phyloP scores from a whole-genome alignment of 352 stramenopile species.

The Pythium angustatum region DNA sequence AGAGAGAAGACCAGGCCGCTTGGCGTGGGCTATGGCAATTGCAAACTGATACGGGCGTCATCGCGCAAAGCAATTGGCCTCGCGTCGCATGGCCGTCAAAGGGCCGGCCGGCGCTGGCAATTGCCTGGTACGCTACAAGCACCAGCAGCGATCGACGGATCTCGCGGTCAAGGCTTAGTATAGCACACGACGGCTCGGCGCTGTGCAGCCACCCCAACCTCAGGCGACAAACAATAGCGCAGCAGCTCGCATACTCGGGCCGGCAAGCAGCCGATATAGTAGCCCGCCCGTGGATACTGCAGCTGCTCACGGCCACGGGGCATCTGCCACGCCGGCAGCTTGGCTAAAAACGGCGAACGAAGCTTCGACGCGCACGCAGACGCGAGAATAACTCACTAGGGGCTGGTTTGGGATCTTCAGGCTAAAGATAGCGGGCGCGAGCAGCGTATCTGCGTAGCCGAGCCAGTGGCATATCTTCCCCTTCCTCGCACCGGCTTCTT shows the following conservation, averaged over 20 bases:
- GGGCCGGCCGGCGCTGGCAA: neutral
- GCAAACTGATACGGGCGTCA: constrained; percentile 48
- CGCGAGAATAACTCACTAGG: constrained; percentile 9
- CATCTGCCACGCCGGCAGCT: neutral
- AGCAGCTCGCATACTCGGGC: too few relatives aligned
- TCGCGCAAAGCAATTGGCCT: neutral
- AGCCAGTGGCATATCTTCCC: neutral
- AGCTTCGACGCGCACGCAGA: constrained; percentile 13
- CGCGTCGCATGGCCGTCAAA: constrained; percentile 33
- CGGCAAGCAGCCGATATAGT: too few relatives aligned
- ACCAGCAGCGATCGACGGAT: neutral
- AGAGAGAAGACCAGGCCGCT: constrained; percentile 5
- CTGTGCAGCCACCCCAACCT: neutral
- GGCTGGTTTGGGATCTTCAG: constrained; percentile 7
- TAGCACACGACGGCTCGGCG: constrained; percentile 4
- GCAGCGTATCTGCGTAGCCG: constrained; percentile 16
- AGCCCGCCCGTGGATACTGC: neutral
- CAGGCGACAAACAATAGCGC: constrained; percentile 12
- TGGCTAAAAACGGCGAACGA: neutral
- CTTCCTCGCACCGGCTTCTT: constrained; percentile 35
- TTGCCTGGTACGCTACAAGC: constrained; percentile 10
- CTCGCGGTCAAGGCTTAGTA: neutral
- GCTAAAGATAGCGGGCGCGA: constrained; percentile 13
- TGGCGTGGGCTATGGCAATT: constrained; percentile 39
- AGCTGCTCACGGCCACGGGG: neutral